These are phyloP conservation scores for Yamagishiella unicocca DNA, from an alignment of 139 green algal genomes.

Conservation along the genomic window DNA sequence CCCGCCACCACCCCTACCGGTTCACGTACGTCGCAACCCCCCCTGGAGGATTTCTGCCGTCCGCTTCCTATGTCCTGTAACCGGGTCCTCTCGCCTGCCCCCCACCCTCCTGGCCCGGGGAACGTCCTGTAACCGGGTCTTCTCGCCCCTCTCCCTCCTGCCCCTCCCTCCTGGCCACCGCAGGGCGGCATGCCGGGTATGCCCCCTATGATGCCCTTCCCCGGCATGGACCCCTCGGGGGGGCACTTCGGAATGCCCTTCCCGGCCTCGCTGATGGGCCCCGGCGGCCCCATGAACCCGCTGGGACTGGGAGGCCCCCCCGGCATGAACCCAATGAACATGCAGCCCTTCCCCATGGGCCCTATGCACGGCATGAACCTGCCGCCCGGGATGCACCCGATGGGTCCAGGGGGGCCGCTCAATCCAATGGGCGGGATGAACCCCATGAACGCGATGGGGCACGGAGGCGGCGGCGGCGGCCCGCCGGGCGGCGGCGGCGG, in stretches of 20 bases:
- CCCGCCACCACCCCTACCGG: too few relatives aligned
- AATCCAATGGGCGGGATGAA: not conserved
- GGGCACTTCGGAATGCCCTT: constrained; percentile 17
- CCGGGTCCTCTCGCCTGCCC: too few relatives aligned
- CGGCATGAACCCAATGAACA: not conserved
- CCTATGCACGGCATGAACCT: constrained; percentile 2
- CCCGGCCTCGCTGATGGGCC: constrained; percentile 26
- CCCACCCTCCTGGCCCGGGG: too few relatives aligned
- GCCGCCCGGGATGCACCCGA: not conserved
- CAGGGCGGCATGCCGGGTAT: not conserved
- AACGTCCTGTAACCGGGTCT: too few relatives aligned
- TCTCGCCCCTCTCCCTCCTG: not conserved
- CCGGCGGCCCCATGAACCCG: constrained; percentile 10
- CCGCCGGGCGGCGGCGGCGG: not conserved
- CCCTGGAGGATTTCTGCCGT: too few relatives aligned
- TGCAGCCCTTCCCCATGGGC: constrained; percentile 5
- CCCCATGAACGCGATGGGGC: not conserved
- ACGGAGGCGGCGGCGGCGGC: not conserved
- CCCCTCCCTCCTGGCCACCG: too few relatives aligned
- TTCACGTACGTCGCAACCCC: too few relatives aligned
- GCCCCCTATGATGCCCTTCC: not conserved
- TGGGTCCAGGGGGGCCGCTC: not conserved
- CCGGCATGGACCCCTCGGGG: not conserved
- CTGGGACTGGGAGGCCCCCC: not conserved
- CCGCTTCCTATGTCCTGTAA: too few relatives aligned